phyloP scores from a whole-genome alignment of 1,284 basidiomycete species.

The Chalciporus piperatoides region DNA sequence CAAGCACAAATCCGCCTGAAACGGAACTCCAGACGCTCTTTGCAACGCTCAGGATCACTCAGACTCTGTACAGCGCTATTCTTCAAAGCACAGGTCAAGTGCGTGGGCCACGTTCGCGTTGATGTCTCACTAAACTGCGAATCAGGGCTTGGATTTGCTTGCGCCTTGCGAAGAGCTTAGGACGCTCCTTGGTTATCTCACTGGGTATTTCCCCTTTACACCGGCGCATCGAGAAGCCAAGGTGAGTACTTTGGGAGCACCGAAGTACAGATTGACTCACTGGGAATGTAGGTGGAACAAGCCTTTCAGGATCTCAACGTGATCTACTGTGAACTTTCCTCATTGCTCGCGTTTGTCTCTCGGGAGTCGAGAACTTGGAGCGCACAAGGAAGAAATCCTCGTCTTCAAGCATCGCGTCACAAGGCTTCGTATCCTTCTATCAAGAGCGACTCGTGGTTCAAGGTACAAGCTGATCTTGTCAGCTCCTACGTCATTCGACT shows the following conservation, averaged over 20 bases:
- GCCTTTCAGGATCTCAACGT: constrained; percentile 69
- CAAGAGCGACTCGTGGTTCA: constrained; percentile 22
- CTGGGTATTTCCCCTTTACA: constrained; percentile 81
- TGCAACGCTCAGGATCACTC: constrained; percentile 59
- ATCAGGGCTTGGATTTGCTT: constrained; percentile 25
- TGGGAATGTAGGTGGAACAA: constrained; percentile 47
- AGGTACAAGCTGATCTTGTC: constrained; percentile 51
- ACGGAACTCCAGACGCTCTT: constrained; percentile 63
- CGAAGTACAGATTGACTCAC: constrained; percentile 3
- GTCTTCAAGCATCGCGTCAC: constrained; percentile 5
- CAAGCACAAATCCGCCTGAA: constrained; percentile 50
- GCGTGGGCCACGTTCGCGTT: constrained; percentile 9
- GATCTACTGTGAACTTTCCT: constrained; percentile 71
- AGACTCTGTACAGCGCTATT: constrained; percentile 63
- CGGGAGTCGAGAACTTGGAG: constrained; percentile 11
- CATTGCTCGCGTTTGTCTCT: constrained; percentile 54
- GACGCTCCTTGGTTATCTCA: constrained; percentile 66
- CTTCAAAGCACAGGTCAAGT: constrained; percentile 36
- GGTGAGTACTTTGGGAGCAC: constrained; percentile 34
- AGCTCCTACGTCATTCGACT: constrained; percentile 67
- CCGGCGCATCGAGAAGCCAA: constrained; percentile 50
- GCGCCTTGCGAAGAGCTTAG: constrained; percentile 45
- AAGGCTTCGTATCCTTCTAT: constrained; percentile 2
- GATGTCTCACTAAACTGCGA: constrained; percentile 6
- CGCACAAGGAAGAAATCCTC: constrained; percentile 9